Conservation (phyloP, 148 eudicot species). For the Chenopodium album region DNA sequence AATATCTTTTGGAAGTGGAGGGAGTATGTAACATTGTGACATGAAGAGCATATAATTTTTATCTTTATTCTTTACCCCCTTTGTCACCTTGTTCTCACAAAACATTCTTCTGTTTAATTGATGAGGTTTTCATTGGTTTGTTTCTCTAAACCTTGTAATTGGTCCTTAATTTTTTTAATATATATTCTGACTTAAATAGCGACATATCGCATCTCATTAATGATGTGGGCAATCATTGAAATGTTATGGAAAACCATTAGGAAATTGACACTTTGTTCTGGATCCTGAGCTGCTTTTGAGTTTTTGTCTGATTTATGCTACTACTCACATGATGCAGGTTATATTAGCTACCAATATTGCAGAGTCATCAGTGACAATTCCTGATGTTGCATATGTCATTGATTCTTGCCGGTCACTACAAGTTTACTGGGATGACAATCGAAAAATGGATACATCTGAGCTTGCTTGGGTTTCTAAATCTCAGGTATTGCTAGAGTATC, state of each 20-base stretch:
- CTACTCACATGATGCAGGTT: constrained; percentile 52
- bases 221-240: background rate
- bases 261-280: background rate
- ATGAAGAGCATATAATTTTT: too few species aligned
- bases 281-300: background rate
- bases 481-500: constrained; percentile 52
- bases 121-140: background rate
- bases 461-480: constrained; percentile 94
- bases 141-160: background rate
- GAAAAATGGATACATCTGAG: constrained; percentile 64
- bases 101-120: background rate
- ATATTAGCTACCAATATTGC: constrained; percentile 97
- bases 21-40: too few species aligned
- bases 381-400: constrained; percentile 89
- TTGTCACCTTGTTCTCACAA: background rate
- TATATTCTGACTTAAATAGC: too few species aligned
- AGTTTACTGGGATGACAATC: constrained; percentile 73
- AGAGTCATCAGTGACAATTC: constrained; percentile 96
- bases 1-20: too few species aligned
- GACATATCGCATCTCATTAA: background rate
- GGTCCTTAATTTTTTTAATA: background rate
- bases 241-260: background rate
- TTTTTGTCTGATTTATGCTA: constrained; percentile 17
- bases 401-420: constrained; percentile 92
- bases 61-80: too few species aligned